phyloP scores from a whole-genome alignment of 2,329 filamentous ascomycete genomes.

The Aspergillus sp. region DNA sequence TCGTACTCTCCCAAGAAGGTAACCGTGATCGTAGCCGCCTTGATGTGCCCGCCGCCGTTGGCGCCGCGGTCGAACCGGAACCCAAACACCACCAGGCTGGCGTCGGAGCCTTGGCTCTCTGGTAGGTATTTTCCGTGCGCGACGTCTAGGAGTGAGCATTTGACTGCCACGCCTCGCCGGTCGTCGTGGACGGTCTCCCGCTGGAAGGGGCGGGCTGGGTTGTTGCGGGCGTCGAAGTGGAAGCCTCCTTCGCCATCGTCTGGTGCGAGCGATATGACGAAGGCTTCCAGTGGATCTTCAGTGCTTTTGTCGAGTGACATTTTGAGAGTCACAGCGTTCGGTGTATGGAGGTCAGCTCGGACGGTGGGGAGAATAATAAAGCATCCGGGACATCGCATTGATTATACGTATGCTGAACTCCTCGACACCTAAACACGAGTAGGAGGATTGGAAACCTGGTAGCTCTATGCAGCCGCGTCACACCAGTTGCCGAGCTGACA shows the following conservation, averaged over 20 bases:
- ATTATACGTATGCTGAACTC: too few relatives aligned
- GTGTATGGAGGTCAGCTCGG: neutral
- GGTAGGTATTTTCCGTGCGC: neutral
- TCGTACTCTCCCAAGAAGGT: neutral
- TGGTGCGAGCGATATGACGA: neutral
- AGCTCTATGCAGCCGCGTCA: too few relatives aligned
- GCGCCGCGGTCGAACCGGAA: neutral
- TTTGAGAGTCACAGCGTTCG: neutral
- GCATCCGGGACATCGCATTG: neutral
- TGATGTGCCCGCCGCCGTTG: neutral
- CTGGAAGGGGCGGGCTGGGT: neutral
- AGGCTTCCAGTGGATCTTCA: neutral
- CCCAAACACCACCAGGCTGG: neutral
- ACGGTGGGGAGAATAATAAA: neutral
- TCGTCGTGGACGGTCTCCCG: neutral
- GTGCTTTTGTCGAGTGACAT: neutral
- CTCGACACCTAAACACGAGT: too few relatives aligned
- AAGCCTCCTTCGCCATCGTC: neutral
- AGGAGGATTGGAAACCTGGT: too few relatives aligned
- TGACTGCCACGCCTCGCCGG: neutral
- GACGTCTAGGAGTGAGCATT: neutral
- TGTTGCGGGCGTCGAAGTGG: neutral
- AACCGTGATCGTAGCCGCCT: neutral
- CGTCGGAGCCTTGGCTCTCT: neutral
- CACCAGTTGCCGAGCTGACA: rapidly evolving